Base-by-base conservation (phyloP, 441 rosid genomes). In the Melianthus villosus region DNA sequence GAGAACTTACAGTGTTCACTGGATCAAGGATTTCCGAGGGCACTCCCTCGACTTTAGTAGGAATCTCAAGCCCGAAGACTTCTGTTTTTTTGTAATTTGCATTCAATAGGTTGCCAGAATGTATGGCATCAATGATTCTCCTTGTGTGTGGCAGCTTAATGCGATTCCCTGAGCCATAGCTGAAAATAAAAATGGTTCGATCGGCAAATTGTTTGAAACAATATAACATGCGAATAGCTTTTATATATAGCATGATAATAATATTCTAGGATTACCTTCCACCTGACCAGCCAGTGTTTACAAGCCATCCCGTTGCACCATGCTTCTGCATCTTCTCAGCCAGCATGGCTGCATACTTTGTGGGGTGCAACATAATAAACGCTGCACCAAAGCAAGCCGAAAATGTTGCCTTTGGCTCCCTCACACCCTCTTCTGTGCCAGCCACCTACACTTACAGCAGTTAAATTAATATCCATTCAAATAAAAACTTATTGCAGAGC, bases 371-470 rank as follows among this genome's bases (percentile, higher is more conserved):
- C 97, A 87, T 87, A 40, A 87, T 87, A 50, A 87, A 87, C 10
- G 97, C 94, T 17, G 94, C 93, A 22, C 97, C 97, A 16, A 86
- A 86, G 57, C 97, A 86, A 34, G 97, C 94, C 5, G 97, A 79
- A 64, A 86, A 87, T 30, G 97, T 87, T 7, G 97, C 84, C 0
- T 68, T 33, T 40, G 93, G 97, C 54, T 87, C 94, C 59, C 80
- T 87, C 22, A 87, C 75, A n/a, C 94, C 97, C 0, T 87, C 97
- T 54, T 79, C 94, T 15, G 94, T 87, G 3, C 97, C 93, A 16
- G 94, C 91, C 4, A 86, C 96, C 94, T 86, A 32, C 25, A 13
- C 9, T 29, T 16, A n/a, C n/a, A n/a, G n/a, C n/a, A n/a, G n/a
- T n/a, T n/a, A n/a, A n/a, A n/a, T n/a, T n/a, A n/a, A n/a, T n/a